Evolutionary conservation across 192 early-diverging fungal species (phyloP).

Genomic region (Coemansia sp.): DNA sequence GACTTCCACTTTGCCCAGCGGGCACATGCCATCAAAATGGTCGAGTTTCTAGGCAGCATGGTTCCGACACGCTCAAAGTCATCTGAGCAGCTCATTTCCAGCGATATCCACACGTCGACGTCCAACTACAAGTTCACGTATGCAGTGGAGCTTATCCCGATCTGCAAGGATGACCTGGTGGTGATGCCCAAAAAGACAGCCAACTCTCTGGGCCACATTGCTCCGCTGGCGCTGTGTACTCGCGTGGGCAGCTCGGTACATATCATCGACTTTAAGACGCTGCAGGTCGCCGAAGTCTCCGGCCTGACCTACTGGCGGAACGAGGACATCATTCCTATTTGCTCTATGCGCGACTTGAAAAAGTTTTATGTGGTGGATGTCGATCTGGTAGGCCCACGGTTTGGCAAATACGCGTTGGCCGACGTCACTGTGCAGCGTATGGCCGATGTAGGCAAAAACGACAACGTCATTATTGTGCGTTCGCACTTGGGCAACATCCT

Average conservation of each 20-base stretch:
- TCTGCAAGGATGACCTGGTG: constrained; percentile 96
- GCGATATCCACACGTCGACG: constrained; percentile 87
- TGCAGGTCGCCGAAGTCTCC: constrained; percentile 72
- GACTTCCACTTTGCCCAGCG: constrained; percentile 95
- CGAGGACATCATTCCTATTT: constrained; percentile 69
- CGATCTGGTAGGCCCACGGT: constrained; percentile 70
- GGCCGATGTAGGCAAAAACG: constrained; percentile 77
- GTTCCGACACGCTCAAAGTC: constrained; percentile 85
- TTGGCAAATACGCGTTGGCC: constrained; percentile 77
- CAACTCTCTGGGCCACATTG: constrained; percentile 78
- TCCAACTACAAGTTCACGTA: constrained; percentile 97
- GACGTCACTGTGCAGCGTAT: constrained; percentile 82
- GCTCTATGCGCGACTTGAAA: constrained; percentile 73
- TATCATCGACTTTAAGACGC: constrained; percentile 83
- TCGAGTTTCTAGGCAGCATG: constrained; percentile 86
- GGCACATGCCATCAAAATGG: constrained; percentile 91
- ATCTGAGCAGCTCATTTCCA: constrained; percentile 94
- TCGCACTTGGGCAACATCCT: constrained; percentile 91
- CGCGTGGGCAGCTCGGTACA: constrained; percentile 86
- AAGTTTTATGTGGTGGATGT: constrained; percentile 97
- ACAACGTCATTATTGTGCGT: constrained; percentile 81
- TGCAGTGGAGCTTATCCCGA: constrained; percentile 91
- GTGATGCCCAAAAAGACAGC: constrained; percentile 84
- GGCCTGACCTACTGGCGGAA: constrained; percentile 78
- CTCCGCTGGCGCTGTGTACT: constrained; percentile 77